Conservation (phyloP, 163 green algal species). For the Coccomyxa subellipsoidea region DNA sequence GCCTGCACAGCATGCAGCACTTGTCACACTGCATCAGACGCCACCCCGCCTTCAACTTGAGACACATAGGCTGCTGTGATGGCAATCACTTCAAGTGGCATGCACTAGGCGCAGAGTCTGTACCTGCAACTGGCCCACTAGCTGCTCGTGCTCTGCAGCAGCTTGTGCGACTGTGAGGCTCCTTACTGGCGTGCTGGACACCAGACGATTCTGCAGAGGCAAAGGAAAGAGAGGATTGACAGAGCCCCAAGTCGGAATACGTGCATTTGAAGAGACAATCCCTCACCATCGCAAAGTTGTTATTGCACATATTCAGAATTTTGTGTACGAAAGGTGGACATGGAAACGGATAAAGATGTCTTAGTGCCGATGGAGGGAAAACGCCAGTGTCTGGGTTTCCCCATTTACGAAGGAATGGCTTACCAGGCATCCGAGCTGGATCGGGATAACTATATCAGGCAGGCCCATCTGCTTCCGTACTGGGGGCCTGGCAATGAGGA, state of each 20-base stretch:
- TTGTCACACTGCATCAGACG: neutral
- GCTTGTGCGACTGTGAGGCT: neutral
- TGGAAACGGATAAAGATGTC: too few species aligned
- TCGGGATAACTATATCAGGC: neutral
- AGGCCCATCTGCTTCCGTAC: neutral
- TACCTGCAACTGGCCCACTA: neutral
- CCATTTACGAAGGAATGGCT: neutral
- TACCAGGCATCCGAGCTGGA: neutral
- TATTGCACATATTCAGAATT: too few species aligned
- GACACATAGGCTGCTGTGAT: neutral
- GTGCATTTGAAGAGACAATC: too few species aligned
- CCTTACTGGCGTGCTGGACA: neutral
- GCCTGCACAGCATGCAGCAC: neutral
- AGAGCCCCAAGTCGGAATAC: too few species aligned
- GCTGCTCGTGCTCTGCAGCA: slow-evolving; percentile 4
- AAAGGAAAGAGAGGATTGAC: neutral
- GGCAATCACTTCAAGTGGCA: too few species aligned
- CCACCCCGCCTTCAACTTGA: neutral
- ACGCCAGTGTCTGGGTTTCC: neutral
- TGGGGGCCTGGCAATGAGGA: neutral
- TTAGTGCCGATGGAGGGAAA: neutral
- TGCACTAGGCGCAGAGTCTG: too few species aligned
- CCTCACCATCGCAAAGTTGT: too few species aligned
- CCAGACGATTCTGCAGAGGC: neutral
- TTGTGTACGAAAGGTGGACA: neutral